A percentile compares a stretch with the other conserved stretches of the same genome.
These are phyloP conservation scores for Lepidium aucheri DNA, from an alignment of 345 rosid species.

Conservation along the genomic window DNA sequence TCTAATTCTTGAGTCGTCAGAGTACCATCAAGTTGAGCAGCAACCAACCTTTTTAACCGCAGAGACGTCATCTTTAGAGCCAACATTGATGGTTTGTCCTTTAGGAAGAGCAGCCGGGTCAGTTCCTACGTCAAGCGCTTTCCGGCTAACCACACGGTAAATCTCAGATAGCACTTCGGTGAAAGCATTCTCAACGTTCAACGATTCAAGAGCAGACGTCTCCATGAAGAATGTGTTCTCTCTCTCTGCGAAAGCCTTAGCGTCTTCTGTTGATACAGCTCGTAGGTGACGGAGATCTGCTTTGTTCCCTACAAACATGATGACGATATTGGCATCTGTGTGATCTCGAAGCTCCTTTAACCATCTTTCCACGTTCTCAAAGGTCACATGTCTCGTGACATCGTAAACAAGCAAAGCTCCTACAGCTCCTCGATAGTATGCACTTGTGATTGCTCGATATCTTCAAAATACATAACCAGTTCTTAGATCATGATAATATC, in stretches of 20 bases:
- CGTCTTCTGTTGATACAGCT: constrained; percentile 58
- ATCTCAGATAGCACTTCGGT: constrained; percentile 66
- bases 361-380: constrained; percentile 80
- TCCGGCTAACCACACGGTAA: constrained; percentile 57
- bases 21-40: constrained; percentile 34
- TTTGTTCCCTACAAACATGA: constrained; percentile 88
- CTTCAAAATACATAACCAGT: constrained; percentile 8
- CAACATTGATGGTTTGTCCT: constrained; percentile 61
- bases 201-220: constrained; percentile 73
- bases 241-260: constrained; percentile 53
- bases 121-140: constrained; percentile 58
- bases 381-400: constrained; percentile 68
- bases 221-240: constrained; percentile 38
- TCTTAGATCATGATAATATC: not conserved
- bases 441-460: constrained; percentile 83
- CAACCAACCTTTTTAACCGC: constrained; percentile 73
- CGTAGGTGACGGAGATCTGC: constrained; percentile 75
- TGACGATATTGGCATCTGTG: constrained; percentile 62
- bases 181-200: constrained; percentile 69
- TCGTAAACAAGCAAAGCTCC: constrained; percentile 80
- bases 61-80: constrained; percentile 60
- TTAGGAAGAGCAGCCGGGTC: constrained; percentile 65
- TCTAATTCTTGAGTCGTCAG: not conserved
- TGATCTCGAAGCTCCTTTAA: constrained; percentile 79
- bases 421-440: constrained; percentile 81